Evolutionary conservation across 2,329 filamentous ascomycete genomes (phyloP), one percentile per base, ranked within the genome.

Genomic region (Apiospora sp.): DNA sequence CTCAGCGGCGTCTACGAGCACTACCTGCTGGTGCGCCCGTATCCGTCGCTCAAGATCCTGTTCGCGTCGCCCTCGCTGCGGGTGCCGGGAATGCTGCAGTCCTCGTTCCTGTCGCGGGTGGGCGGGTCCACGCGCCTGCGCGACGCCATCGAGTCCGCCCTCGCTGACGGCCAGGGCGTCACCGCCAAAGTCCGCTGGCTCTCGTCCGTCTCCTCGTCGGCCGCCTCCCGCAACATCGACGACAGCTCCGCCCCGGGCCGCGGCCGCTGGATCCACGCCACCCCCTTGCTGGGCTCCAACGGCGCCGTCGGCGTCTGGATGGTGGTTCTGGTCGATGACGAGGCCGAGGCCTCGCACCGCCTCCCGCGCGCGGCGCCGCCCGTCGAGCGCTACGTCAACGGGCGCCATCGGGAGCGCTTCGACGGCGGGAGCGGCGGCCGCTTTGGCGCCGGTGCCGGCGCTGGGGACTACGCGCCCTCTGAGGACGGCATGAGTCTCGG

Each of bases 151-250:
- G 80, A 81, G 0, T 81, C 84, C n/a, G 92, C 93, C 0, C 87
- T 95, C 30, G 87, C 88, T 6, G 88, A 92, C 76, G 92, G 92
- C 0, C 88, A 90, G 64, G 91, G 92, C 67, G 91, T 95, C 6
- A 95, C 93, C 1, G 92, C 92, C 4, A 93, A 93, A 78, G 88
- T 95, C 19, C 88, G 89, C 70, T 95, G 92, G 93, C 82, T 93
- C 1, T 86, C 85, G 67, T 84, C 85, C 61, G 34, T 54, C 34
- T 84, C 87, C 46, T 82, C 84, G 24, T 87, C 89, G 69, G 92
- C 92, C 0, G 87, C 92, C 24, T 87, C 88, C 68, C 87, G 92
- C 64, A 95, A 92, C 92, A 92, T 94, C 54, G 93, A 95, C 80
- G 93, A 34, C 93, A 93, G 4, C 82, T 94, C 4, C 82, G 93